Percentiles rank a stretch among this genome's conserved stretches.
phyloP scores from a whole-genome alignment of 2,329 filamentous ascomycete genomes.

The Fusarium duplospermum region DNA sequence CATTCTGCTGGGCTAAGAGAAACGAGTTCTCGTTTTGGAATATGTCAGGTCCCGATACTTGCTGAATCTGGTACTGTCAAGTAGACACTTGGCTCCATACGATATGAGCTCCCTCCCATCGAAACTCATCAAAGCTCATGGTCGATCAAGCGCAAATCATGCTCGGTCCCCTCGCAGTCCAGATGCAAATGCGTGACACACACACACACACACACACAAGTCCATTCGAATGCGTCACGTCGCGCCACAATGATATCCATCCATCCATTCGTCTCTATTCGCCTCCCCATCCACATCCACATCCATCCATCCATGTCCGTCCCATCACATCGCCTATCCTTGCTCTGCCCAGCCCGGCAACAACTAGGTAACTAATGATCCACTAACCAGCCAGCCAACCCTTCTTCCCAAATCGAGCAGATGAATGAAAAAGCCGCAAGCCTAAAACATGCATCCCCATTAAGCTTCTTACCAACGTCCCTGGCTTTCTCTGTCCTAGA shows the following conservation, averaged over 20 bases:
- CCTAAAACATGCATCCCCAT: constrained; percentile 38
- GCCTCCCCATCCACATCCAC: background rate
- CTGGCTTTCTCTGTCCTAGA: constrained; percentile 2
- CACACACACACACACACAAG: constrained; percentile 8
- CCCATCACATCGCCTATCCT: constrained; percentile 24
- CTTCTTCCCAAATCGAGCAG: constrained; percentile 22
- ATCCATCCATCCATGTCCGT: constrained; percentile 3
- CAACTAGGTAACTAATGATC: background rate
- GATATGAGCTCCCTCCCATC: background rate
- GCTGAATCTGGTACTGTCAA: constrained; percentile 4
- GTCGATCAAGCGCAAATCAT: constrained; percentile 19
- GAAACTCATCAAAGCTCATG: constrained; percentile 16
- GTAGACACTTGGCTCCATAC: constrained; percentile 18
- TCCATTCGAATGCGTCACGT: constrained; percentile 4
- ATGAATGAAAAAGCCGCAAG: constrained; percentile 28
- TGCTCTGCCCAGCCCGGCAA: constrained; percentile 10
- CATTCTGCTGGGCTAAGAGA: background rate
- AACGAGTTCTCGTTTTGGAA: constrained; percentile 12
- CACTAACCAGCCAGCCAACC: constrained; percentile 5
- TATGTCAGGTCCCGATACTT: constrained; percentile 5
- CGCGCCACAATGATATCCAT: background rate
- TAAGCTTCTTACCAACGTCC: constrained; percentile 33
- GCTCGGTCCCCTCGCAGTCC: constrained; percentile 9
- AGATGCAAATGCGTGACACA: constrained; percentile 20
- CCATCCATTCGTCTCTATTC: constrained; percentile 7